A percentile compares a stretch with the other conserved stretches of the same genome.
These are phyloP conservation scores for Fonsecaea nubica DNA, from an alignment of 2,329 filamentous ascomycete species.

Conservation along the genomic window DNA sequence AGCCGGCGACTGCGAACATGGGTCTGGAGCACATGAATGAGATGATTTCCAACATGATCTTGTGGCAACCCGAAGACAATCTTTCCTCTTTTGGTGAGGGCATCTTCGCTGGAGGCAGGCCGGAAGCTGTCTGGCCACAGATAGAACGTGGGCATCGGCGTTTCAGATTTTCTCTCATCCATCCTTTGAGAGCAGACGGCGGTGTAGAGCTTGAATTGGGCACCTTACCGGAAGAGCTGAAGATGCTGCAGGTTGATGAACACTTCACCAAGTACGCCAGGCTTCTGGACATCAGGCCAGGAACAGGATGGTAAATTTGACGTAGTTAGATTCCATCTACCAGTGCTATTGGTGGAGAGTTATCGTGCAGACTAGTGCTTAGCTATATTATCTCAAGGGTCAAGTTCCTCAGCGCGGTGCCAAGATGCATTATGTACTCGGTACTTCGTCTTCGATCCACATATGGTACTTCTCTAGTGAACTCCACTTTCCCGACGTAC, in stretches of 20 bases:
- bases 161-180: slow-evolving; percentile 43
- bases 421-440: too few species aligned
- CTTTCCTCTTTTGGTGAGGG: slow-evolving; percentile 3
- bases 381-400: too few species aligned
- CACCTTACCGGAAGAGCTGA: slow-evolving; percentile 36
- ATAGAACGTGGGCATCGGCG: slow-evolving; percentile 39
- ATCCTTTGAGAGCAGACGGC: slow-evolving; percentile 41
- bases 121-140: slow-evolving; percentile 42
- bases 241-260: slow-evolving; percentile 35
- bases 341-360: too few species aligned
- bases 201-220: slow-evolving; percentile 38
- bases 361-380: too few species aligned
- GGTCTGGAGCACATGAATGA: slow-evolving; percentile 18
- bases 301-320: too few species aligned
- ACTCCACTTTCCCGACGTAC: too few species aligned
- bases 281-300: slow-evolving; percentile 20
- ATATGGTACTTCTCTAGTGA: too few species aligned
- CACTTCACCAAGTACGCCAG: slow-evolving; percentile 36
- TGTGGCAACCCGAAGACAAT: slow-evolving; percentile 5
- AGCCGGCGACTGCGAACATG: slow-evolving; percentile 18
- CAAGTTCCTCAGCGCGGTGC: too few species aligned
- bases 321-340: too few species aligned
- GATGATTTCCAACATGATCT: slow-evolving; percentile 22
- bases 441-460: too few species aligned
- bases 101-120: slow-evolving; percentile 40